Base-by-base conservation (phyloP, 805 yeast species). In the Sugiyamaella smithiae region DNA sequence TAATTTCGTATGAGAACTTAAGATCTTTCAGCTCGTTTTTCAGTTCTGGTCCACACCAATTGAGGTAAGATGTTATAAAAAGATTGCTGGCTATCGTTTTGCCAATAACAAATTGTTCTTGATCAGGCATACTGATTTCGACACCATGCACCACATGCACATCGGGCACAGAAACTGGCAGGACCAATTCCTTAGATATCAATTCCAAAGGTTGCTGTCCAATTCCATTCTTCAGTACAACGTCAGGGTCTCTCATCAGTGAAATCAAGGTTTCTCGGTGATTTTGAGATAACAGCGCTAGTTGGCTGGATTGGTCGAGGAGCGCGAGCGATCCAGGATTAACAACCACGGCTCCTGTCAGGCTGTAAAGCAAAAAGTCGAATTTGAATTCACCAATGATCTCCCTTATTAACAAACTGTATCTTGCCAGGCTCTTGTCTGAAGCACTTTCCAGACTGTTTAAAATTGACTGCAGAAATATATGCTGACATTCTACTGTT, bases 151-250 rank as follows among this genome's bases (percentile, higher is more conserved):
- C 72, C 16, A 79, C 72, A 53, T 81, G 77, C 6, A 81, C 73
- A 2, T 70, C 64, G 0, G 93, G 91, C 17, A 84, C 68, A 0
- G 83, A 75, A 4, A 85, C 91, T 2, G 75, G 69, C 43, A 86
- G 80, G 25, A 57, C 52, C 32, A 82, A 63, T 32, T 63, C 62
- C 12, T 45, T 46, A 1, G 59, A 48, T 6, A 62, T 22, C 7
- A 29, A 43, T 23, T 54, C 44, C 11, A 55, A 40, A 35, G 38
- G 12, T 23, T 29, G 12, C 33, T 29, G 23, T 8, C 23, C n/a
- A 12, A 40, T 29, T 19, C 32, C 16, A 6, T 29, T 31, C 7
- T 20, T 17, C 26, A 17, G 11, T 26, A 36, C 50, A 42, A n/a
- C n/a, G n/a, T n/a, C 17, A 49, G 37, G n/a, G 29, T 40, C 36